Evolutionary conservation across 768 basidiomycete species (phyloP), one percentile per base, ranked within the genome.

Genomic region (Fistulinella prunicolor): DNA sequence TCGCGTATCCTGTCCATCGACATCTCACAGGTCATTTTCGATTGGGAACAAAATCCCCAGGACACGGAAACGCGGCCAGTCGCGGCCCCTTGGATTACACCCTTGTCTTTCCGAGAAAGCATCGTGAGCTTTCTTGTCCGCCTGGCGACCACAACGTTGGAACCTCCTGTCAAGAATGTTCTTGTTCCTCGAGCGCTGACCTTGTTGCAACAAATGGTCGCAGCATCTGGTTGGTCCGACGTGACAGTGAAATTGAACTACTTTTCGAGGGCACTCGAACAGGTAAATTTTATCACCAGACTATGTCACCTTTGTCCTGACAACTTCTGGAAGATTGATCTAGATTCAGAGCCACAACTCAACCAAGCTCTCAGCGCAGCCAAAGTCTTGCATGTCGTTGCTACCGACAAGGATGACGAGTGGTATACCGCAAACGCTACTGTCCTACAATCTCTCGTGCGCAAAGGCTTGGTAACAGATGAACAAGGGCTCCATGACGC

Each of bases 41-140:
- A 84, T 35, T 99, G 96, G 96, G 96, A 98, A 65, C 84, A 89
- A 67, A 79, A 67, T 76, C 76, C 50, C 8, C 66, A 73, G 50
- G 59, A 64, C 8, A 42, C 54, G 1, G 67, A 65, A 45, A 47
- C 50, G 2, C 63, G 54, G 20, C 37, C 57, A n/a, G 52, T 51
- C n/a, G 55, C 38, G 51, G 63, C 38, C 46, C 61, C 29, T 5
- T 94, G 92, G 90, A 66, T 79, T 19, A 89, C 89, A 0, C 91
- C 94, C 3, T 70, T 89, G 23, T 75, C 78, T 19, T 83, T 91
- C 47, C 81, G 91, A 23, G 95, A 98, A 68, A 86, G 85, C 50
- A 89, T 96, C 71, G 87, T 97, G 54, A 94, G 92, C 71, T 96
- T 94, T 68, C 79, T 99, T 28, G 84, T 99, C n/a, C 86, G 95